Conservation (phyloP, 2,329 filamentous ascomycete species). For the Ophioceras dolichostomum region DNA sequence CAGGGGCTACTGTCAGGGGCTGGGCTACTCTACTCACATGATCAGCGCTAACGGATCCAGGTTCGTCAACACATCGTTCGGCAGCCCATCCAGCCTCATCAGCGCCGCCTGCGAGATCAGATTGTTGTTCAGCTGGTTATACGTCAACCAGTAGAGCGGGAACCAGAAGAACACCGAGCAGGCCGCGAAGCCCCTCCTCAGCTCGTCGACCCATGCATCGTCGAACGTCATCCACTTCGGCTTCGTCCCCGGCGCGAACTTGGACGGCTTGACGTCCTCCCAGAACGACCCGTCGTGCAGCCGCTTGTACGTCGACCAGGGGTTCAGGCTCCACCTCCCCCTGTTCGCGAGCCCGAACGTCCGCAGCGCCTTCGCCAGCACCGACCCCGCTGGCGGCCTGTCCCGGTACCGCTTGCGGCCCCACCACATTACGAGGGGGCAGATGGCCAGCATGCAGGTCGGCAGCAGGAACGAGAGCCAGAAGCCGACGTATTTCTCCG, state of each 20-base stretch:
- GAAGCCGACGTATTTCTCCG: constrained; percentile 53
- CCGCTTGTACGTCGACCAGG: constrained; percentile 3
- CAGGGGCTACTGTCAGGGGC: background rate
- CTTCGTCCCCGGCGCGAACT: constrained; percentile 4
- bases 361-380: constrained; percentile 42
- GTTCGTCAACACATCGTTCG: constrained; percentile 69
- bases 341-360: constrained; percentile 19
- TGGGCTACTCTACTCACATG: constrained; percentile 23
- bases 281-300: constrained; percentile 9
- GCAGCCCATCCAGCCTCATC: constrained; percentile 56
- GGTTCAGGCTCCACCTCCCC: constrained; percentile 6
- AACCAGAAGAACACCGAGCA: constrained; percentile 63
- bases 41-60: constrained; percentile 65
- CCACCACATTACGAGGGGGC: constrained; percentile 40
- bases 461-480: constrained; percentile 48
- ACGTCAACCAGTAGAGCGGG: constrained; percentile 48
- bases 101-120: constrained; percentile 51
- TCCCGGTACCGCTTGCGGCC: constrained; percentile 37
- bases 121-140: constrained; percentile 50
- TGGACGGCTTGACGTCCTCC: constrained; percentile 8
- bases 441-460: constrained; percentile 42
- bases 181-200: constrained; percentile 55
- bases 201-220: constrained; percentile 72
- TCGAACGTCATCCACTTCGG: constrained; percentile 46
- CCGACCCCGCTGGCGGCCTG: constrained; percentile 43